Evolutionary conservation across 768 basidiomycete genomes (phyloP).

Genomic region (Termitomyces sp.): DNA sequence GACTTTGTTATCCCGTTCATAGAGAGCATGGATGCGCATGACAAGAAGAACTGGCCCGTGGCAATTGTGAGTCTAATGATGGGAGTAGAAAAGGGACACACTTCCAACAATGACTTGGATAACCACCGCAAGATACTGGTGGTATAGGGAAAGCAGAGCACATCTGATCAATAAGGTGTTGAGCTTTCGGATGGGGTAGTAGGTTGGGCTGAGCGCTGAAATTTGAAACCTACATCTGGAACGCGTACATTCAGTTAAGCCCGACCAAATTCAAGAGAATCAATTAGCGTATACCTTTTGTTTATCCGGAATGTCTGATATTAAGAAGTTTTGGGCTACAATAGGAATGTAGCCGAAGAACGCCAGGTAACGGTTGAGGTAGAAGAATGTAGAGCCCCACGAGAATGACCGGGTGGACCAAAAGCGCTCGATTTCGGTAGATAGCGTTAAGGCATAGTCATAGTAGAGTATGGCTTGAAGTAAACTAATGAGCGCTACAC

Average conservation of each 20-base stretch:
- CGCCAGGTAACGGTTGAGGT: constrained; percentile 42
- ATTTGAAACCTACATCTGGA: constrained; percentile 6
- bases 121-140: constrained; percentile 30
- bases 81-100: constrained; percentile 16
- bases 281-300: constrained; percentile 20
- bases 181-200: too few relatives aligned
- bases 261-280: background rate
- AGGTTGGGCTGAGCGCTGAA: background rate
- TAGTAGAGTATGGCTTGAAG: constrained; percentile 41
- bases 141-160: constrained; percentile 20
- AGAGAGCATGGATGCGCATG: constrained; percentile 41
- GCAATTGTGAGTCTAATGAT: background rate
- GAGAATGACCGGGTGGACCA: constrained; percentile 35
- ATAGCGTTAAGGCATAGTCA: constrained; percentile 48
- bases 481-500: background rate
- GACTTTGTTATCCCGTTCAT: constrained; percentile 27
- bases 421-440: constrained; percentile 41
- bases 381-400: constrained; percentile 39
- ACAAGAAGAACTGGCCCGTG: constrained; percentile 23
- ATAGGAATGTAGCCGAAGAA: constrained; percentile 39
- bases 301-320: constrained; percentile 22
- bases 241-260: background rate
- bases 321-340: constrained; percentile 32
- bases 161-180: constrained; percentile 21
- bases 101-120: constrained; percentile 38